Base-by-base conservation (phyloP, 2,329 filamentous ascomycete genomes). In the Myriosclerotinia curreyana region DNA sequence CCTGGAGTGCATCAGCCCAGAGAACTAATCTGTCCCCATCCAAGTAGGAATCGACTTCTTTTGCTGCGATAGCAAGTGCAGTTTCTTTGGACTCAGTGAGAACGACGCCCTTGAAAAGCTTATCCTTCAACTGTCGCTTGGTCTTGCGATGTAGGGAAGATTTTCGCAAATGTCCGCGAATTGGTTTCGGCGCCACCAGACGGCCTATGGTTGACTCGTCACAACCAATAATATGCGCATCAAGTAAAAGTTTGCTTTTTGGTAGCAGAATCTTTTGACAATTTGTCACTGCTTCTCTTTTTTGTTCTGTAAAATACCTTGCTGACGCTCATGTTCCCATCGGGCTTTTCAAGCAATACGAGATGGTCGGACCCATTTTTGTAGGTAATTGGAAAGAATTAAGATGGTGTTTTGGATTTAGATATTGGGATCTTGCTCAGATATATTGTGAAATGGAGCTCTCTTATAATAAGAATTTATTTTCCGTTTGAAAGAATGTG, bases 281-380 rank as follows among this genome's bases (percentile, higher is more conserved):
- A n/a, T n/a, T n/a, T n/a, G n/a, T n/a, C n/a, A n/a, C 17, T 44
- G 38, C 5, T 4, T 17, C 22, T 42, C 2, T 20, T 7, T 5
- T n/a, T 44, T 59, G 38, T 50, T 63, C 17, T 50, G 31, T 25
- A 50, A 49, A 44, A 40, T 50, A 20, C 42, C 62, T 48, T 65
- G 62, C 53, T 65, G 36, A 51, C 48, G 65, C 34, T 65, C 49
- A 53, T 63, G 62, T 54, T 46, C 53, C 25, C 62, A 58, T 62
- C 58, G 48, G 12, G 36, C 44, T 50, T 40, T 62, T 58, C 50
- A 58, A 60, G 46, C 52, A 50, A 65, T 66, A n/a, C 15, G 52
- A 55, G 62, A 66, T 38, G 62, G 53, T 20, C 62, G 48, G 48
- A 59, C 65, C 40, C 64, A n/a, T n/a, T 67, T 44, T 14, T 44